phyloP scores from a whole-genome alignment of 768 basidiomycete species.

The Phlebiopsis flavidoalba region DNA sequence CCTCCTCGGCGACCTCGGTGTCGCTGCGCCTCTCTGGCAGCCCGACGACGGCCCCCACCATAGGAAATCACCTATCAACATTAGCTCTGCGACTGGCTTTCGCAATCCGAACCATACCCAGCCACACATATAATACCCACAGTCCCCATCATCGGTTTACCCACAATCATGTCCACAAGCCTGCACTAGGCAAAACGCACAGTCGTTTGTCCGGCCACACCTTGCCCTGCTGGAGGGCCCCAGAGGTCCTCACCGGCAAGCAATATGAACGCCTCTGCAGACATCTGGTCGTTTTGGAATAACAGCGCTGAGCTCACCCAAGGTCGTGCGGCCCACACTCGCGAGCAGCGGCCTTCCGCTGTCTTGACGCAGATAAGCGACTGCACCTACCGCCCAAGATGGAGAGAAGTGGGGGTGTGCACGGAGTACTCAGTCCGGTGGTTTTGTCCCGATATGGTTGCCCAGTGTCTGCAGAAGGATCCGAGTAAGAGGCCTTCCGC shows the following conservation, averaged over 20 bases:
- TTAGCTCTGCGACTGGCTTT: slow-evolving; percentile 3
- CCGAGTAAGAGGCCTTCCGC: slow-evolving; percentile 78
- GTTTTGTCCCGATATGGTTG: slow-evolving; percentile 78
- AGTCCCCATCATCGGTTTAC: background rate
- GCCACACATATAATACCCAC: slow-evolving; percentile 25
- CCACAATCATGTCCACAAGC: slow-evolving; percentile 3
- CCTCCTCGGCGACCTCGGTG: slow-evolving; percentile 87
- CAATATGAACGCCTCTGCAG: slow-evolving; percentile 83
- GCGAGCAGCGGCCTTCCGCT: slow-evolving; percentile 58
- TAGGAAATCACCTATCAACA: slow-evolving; percentile 18
- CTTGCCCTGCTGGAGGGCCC: slow-evolving; percentile 98
- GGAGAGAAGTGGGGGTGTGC: slow-evolving; percentile 63
- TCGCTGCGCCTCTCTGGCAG: slow-evolving; percentile 79
- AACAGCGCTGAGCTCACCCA: slow-evolving; percentile 84
- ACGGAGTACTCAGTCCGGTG: slow-evolving; percentile 65
- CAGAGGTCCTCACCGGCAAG: slow-evolving; percentile 82
- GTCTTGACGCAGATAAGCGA: slow-evolving; percentile 78
- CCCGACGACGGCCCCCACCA: slow-evolving; percentile 34
- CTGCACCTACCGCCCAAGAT: slow-evolving; percentile 72
- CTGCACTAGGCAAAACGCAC: slow-evolving; percentile 51
- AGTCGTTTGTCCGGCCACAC: slow-evolving; percentile 85
- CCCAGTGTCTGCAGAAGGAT: slow-evolving; percentile 80
- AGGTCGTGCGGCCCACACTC: slow-evolving; percentile 81
- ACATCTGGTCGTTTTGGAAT: slow-evolving; percentile 98
- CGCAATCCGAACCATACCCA: slow-evolving; percentile 1